phyloP scores from a whole-genome alignment of 2,329 filamentous ascomycete genomes.

The Xylaria sp. region DNA sequence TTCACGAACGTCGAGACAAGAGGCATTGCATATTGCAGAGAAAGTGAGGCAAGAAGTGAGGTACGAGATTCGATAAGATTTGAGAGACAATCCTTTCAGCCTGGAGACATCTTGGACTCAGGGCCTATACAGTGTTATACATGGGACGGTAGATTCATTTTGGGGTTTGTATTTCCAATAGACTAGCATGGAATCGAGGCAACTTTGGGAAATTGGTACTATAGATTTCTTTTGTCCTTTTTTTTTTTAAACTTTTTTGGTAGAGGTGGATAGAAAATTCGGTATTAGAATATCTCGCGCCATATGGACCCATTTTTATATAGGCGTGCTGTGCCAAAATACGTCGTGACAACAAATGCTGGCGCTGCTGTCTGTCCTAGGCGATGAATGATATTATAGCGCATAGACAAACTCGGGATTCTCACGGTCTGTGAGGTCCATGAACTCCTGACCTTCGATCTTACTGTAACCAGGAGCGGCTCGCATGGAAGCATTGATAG shows the following conservation, averaged over 20 bases:
- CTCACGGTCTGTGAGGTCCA: constrained; percentile 70
- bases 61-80: constrained; percentile 32
- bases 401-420: constrained; percentile 69
- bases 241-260: no score
- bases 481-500: constrained; percentile 59
- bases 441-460: constrained; percentile 70
- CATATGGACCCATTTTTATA: not conserved
- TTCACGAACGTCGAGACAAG: constrained; percentile 34
- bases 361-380: not conserved
- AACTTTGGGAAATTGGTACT: not conserved
- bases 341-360: not conserved
- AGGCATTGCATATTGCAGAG: constrained; percentile 32
- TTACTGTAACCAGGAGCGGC: constrained; percentile 62
- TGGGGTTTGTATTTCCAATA: not conserved
- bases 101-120: not conserved
- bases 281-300: not conserved
- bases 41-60: constrained; percentile 33
- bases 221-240: no score
- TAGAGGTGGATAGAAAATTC: not conserved
- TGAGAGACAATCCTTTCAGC: not conserved
- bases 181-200: not conserved
- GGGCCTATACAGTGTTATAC: not conserved
- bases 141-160: not conserved
- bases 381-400: constrained; percentile 41
- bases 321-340: not conserved